A percentile compares a stretch with the other conserved stretches of the same genome.
Evolutionary conservation across 2,329 filamentous ascomycete species (phyloP).

Genomic region (Pseudopyrenochaeta lycopersici): DNA sequence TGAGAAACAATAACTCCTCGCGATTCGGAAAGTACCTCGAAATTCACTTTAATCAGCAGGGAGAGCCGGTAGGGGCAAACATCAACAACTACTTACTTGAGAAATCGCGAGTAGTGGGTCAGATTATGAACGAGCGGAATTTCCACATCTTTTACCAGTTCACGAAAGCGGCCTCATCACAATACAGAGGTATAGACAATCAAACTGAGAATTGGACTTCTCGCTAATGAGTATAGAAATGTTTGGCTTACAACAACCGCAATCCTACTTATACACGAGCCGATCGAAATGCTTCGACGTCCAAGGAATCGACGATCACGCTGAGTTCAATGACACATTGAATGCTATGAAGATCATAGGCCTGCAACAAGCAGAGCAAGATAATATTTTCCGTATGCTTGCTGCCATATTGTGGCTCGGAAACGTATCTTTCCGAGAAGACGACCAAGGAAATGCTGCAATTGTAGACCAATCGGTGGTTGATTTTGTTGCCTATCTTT

Average conservation of each 20-base stretch:
- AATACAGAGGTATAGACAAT: conserved; percentile 70
- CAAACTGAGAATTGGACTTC: neutral
- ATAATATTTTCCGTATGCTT: conserved; percentile 96
- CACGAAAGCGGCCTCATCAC: conserved; percentile 88
- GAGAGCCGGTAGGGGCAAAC: conserved; percentile 93
- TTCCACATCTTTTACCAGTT: conserved; percentile 99
- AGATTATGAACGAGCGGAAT: conserved; percentile 94
- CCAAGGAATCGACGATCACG: conserved; percentile 88
- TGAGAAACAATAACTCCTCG: conserved; percentile 98
- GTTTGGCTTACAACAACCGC: conserved; percentile 91
- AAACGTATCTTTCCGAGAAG: conserved; percentile 90
- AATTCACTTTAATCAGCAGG: conserved; percentile 90
- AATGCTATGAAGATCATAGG: conserved; percentile 97
- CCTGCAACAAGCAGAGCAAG: conserved; percentile 85
- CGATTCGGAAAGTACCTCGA: conserved; percentile 98
- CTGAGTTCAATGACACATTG: conserved; percentile 88
- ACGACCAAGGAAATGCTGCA: conserved; percentile 86
- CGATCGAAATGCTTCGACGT: conserved; percentile 95
- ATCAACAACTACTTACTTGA: conserved; percentile 98
- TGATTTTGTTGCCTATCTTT: conserved; percentile 91
- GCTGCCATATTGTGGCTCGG: conserved; percentile 92
- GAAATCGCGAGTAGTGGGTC: conserved; percentile 92
- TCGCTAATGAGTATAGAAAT: conserved; percentile 60
- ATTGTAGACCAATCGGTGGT: conserved; percentile 91
- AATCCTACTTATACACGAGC: conserved; percentile 93